Base-by-base conservation (phyloP, 2,329 filamentous ascomycete genomes). In the Plenodomus lindquistii region DNA sequence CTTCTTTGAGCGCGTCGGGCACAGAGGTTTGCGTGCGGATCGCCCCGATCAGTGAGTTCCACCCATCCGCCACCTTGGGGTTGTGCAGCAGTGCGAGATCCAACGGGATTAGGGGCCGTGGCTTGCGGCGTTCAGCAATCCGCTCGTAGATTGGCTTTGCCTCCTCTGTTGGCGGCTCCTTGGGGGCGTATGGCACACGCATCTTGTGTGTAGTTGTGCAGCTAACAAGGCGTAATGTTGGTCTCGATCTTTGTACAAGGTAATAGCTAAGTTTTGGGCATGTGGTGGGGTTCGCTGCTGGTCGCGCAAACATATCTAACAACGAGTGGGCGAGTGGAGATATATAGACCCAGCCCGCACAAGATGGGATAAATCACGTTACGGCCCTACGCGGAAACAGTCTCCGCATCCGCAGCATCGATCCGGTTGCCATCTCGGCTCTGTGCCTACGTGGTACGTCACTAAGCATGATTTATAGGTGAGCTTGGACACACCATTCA, bases 1-100 rank as follows among this genome's bases (percentile, higher is more conserved):
- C 77, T 75, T 96, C 91, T 54, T 88, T 85, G 41, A 91, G 63
- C 58, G 59, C 59, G 4, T 73, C 71, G 5, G 77, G 67, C 2
- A 84, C 67, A 8, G 73, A 77, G 5, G 79, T 84, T 49, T 76
- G 71, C 9, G 78, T 82, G 46, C 82, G 78, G 40, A 85, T 80
- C 16, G 81, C 76, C 34, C 80, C 79, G 46, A 84, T 75, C 62
- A 84, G 83, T n/a, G 75, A 72, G 63, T 83, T 83, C 76, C 81
- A 85, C 42, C 81, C 81, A 57, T 84, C 80, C 37, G 81, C 76
- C 9, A 84, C 75, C 8, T 77, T 73, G 40, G 79, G 79, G 20
- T 80, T 79, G 65, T 83, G 81, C 2, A 84, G 71, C 9, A 84
- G 75, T 0, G 81, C 76, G 35, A 80, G 77, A 56, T 84, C 81